Conservation (phyloP, 1,284 basidiomycete species). For the Trichosporon asahii region DNA sequence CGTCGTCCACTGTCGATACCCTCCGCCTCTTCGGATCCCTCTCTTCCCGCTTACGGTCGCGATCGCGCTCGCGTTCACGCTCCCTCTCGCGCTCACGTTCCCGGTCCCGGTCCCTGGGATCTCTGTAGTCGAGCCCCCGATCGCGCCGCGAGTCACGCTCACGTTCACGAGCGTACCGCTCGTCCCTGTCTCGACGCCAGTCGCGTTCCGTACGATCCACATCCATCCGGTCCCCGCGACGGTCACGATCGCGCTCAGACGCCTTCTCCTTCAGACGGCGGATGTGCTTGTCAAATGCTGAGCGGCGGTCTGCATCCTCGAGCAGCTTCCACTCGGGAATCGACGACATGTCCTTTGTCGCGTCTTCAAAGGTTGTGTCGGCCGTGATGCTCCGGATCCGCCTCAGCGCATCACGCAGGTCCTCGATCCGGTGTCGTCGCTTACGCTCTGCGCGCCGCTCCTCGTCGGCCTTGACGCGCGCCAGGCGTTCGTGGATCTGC, state of each 20-base stretch:
- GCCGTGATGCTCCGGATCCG: conserved; percentile 77
- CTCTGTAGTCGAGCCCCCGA: conserved; percentile 25
- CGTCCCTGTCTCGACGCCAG: conserved; percentile 43
- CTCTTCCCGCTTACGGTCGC: conserved; percentile 26
- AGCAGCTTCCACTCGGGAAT: conserved; percentile 78
- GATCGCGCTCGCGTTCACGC: conserved; percentile 21
- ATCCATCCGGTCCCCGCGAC: conserved; percentile 32
- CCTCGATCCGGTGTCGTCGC: conserved; percentile 84
- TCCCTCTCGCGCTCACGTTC: conserved; percentile 28
- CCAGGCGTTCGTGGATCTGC: conserved; percentile 61
- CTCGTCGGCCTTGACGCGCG: conserved; percentile 74
- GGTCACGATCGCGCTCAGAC: conserved; percentile 55
- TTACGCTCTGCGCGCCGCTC: conserved; percentile 74
- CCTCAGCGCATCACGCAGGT: conserved; percentile 90
- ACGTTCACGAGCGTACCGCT: conserved; percentile 24
- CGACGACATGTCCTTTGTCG: conserved; percentile 68
- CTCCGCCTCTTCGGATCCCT: conserved; percentile 28
- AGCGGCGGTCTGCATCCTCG: conserved; percentile 66
- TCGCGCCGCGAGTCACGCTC: conserved; percentile 27
- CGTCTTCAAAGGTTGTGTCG: conserved; percentile 69
- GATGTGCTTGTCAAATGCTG: conserved; percentile 78
- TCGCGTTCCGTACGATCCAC: conserved; percentile 14
- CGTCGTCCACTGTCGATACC: conserved; percentile 17
- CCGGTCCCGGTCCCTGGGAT: conserved; percentile 48
- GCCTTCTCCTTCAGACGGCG: conserved; percentile 81